Evolutionary conservation across 2,329 filamentous ascomycete species (phyloP), one percentile per base, ranked within the genome.

Genomic region (Trichoderma polysporum): DNA sequence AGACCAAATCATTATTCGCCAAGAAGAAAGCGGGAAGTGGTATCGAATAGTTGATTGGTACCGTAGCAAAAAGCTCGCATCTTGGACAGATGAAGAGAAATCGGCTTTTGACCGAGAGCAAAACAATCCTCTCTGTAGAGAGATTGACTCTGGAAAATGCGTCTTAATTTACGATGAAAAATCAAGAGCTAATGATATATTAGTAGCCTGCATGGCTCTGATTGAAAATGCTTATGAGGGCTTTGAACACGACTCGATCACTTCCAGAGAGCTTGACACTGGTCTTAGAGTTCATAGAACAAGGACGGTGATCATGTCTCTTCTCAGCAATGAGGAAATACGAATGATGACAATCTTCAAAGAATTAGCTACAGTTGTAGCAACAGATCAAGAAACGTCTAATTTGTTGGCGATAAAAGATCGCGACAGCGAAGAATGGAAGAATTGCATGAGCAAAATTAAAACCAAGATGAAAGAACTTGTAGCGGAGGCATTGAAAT

Each of bases 1-100:
- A 31, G 68, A 69, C 12, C 63, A 70, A 22, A 59, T 73, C 1
- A 27, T 71, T 9, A 4, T 71, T 12, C 69, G 41, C 27, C 37
- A 69, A 25, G 66, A 69, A 4, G 33, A 39, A 13, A 70, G 53
- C 1, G 60, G 66, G 2, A 53, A 56, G 10, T 72, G 72, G 72
- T 69, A 68, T 17, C 69, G 70, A 10, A 59, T 70, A 13, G 37
- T 69, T 1, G 71, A 73, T 54, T 69, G 68, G 70, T 71, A 73
- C 35, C 69, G 69, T 27, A 67, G 49, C 41, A 66, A 50, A 45
- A 73, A 73, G n/a, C 17, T 71, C 2, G 27, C 53, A 0, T 27
- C 31, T 15, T 73, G 71, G 71, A 71, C 70, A 7, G 31, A 47
- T 1, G 66, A 70, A 13, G 65, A 73, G 41, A 52, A 35, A 3